Conservation (phyloP, 768 basidiomycete species). For the Cystobasidium tubakii region DNA sequence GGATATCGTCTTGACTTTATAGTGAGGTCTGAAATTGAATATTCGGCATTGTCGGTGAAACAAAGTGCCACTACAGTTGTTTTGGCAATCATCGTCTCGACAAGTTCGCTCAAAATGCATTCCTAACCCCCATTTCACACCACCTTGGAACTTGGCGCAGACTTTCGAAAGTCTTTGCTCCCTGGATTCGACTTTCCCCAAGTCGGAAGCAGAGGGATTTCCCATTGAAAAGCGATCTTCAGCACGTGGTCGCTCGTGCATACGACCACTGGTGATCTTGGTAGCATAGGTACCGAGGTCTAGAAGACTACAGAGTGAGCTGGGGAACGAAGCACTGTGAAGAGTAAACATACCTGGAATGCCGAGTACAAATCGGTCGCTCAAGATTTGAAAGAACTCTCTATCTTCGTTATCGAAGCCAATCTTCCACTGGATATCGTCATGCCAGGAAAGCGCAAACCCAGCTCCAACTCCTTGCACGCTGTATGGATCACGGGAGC, state of each 20-base stretch:
- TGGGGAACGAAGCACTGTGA: neutral
- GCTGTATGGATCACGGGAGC: conserved; percentile 72
- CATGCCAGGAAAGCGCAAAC: conserved; percentile 77
- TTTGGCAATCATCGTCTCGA: conserved; percentile 57
- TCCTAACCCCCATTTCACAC: conserved; percentile 80
- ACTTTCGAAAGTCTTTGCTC: conserved; percentile 57
- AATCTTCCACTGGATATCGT: conserved; percentile 64
- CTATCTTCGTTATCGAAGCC: conserved; percentile 64
- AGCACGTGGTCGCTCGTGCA: neutral
- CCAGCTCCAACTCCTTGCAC: conserved; percentile 70
- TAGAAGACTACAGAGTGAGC: neutral
- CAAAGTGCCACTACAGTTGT: conserved; percentile 51
- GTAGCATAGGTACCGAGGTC: conserved; percentile 47
- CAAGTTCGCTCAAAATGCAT: conserved; percentile 77
- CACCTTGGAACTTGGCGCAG: conserved; percentile 74
- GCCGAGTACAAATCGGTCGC: conserved; percentile 71
- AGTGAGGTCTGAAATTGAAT: conserved; percentile 75
- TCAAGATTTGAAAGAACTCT: conserved; percentile 75
- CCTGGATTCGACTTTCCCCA: conserved; percentile 34
- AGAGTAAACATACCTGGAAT: conserved; percentile 63
- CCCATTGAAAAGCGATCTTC: neutral
- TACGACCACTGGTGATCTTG: conserved; percentile 47
- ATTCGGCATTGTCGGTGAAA: conserved; percentile 73
- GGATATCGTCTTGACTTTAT: conserved; percentile 55
- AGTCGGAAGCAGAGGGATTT: neutral